Percentiles rank a stretch among this genome's conserved stretches.
phyloP scores from a whole-genome alignment of 2,329 filamentous ascomycete genomes.

The Hymenotorrendiella dingleyae region DNA sequence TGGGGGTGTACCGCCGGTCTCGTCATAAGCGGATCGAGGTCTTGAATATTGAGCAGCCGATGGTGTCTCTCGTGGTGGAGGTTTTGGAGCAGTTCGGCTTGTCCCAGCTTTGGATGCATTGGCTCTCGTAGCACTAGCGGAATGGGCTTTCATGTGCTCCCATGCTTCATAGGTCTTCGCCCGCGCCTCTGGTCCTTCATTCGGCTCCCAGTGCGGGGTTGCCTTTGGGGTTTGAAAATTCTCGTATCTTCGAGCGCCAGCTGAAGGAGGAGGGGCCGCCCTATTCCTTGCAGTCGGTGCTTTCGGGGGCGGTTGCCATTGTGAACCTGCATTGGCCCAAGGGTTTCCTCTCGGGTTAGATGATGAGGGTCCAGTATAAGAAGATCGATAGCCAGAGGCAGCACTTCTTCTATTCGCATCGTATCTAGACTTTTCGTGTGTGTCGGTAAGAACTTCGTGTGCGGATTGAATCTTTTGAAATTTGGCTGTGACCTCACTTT shows the following conservation, averaged over 20 bases:
- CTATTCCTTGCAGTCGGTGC: conserved; percentile 20
- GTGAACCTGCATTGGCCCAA: conserved; percentile 26
- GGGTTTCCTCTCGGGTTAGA: conserved; percentile 29
- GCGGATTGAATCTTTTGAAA: conserved; percentile 68
- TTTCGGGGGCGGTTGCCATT: conserved; percentile 29
- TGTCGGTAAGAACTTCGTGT: conserved; percentile 55
- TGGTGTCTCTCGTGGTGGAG: conserved; percentile 21
- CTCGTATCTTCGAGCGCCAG: conserved; percentile 27
- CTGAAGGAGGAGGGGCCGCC: conserved; percentile 23
- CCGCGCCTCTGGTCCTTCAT: conserved; percentile 28
- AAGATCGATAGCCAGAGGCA: conserved; percentile 9
- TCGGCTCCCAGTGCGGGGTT: conserved; percentile 22
- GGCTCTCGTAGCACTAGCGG: conserved; percentile 5
- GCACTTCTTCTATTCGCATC: conserved; percentile 24
- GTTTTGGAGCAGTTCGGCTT: conserved; percentile 15
- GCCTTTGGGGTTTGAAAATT: conserved; percentile 26
- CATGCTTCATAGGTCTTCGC: conserved; percentile 28
- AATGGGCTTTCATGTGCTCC: conserved; percentile 26
- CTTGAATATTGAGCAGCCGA: conserved; percentile 22
- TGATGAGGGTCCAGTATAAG: conserved; percentile 14
- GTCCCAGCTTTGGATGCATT: conserved; percentile 11
- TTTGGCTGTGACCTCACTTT: conserved; percentile 58
- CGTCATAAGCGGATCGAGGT: conserved; percentile 13
- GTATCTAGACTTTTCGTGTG: conserved; percentile 28
- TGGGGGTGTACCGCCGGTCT: conserved; percentile 6